Conservation (phyloP, 75 land plant genomes). For the Pseudotsuga menziesii region DNA sequence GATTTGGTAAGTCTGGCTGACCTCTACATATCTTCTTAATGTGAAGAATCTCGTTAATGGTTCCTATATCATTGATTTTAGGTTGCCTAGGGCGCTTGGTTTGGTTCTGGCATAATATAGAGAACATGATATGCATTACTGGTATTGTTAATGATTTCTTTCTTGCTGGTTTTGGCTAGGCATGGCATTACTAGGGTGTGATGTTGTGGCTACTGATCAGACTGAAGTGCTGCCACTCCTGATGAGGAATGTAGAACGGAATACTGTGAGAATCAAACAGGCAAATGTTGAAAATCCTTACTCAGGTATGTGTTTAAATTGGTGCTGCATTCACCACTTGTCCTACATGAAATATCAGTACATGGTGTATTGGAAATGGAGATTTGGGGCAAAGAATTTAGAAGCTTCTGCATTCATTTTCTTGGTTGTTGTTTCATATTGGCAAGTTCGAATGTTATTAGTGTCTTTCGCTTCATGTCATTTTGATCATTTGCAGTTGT, state of each 20-base stretch:
- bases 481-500: background rate
- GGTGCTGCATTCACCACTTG: background rate
- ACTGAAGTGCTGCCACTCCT: constrained; percentile 85
- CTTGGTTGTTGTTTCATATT: background rate
- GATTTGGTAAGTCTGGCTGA: constrained; percentile 55
- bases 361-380: background rate
- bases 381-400: background rate
- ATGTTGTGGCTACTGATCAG: constrained; percentile 91
- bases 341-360: background rate
- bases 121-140: background rate
- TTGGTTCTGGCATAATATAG: background rate
- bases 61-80: background rate
- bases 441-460: background rate
- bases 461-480: background rate
- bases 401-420: background rate
- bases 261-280: constrained; percentile 67
- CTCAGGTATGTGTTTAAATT: constrained; percentile 30
- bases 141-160: background rate
- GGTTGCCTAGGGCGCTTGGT: no score
- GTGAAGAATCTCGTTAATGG: no score
- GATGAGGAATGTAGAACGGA: constrained; percentile 76
- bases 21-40: background rate
- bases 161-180: constrained; percentile 36
- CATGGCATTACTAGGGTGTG: constrained; percentile 91
- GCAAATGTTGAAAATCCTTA: constrained; percentile 45